These are phyloP conservation scores for Nephelium lappaceum DNA, from an alignment of 345 rosid genomes.

Conservation along the genomic window DNA sequence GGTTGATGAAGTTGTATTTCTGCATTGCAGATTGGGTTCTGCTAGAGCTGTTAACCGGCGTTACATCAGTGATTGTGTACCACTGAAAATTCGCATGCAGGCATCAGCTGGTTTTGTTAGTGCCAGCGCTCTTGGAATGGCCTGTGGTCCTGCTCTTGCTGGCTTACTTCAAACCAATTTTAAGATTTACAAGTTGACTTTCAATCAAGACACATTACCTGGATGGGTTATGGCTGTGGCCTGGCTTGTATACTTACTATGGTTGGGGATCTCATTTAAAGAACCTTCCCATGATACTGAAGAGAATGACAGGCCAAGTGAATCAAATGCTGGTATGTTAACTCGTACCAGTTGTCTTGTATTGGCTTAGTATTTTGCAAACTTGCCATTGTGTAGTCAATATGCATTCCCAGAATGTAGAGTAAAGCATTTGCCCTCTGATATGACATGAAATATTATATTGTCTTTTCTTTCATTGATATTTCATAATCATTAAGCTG, in stretches of 20 bases:
- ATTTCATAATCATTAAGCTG: not conserved
- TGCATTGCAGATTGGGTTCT: slow-evolving; percentile 80
- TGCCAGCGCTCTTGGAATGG: slow-evolving; percentile 99
- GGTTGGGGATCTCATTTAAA: slow-evolving; percentile 82
- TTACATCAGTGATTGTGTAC: slow-evolving; percentile 97
- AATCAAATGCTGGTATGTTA: slow-evolving; percentile 53
- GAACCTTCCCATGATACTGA: slow-evolving; percentile 75
- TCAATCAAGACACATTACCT: slow-evolving; percentile 83
- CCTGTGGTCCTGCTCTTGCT: slow-evolving; percentile 99
- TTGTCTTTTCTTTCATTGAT: not conserved
- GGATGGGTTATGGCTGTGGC: slow-evolving; percentile 99
- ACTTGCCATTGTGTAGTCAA: not conserved
- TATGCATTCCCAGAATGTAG: not conserved
- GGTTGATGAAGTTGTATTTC: slow-evolving; percentile 26
- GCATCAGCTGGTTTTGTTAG: slow-evolving; percentile 99
- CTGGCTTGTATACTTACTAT: slow-evolving; percentile 82
- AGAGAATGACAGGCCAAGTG: slow-evolving; percentile 39
- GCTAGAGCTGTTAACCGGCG: slow-evolving; percentile 99
- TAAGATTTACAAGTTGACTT: slow-evolving; percentile 75
- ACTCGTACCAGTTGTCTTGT: slow-evolving; percentile 6
- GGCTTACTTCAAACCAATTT: slow-evolving; percentile 89
- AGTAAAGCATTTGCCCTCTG: not conserved
- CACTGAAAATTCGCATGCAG: slow-evolving; percentile 86
- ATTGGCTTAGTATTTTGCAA: slow-evolving; percentile 13
- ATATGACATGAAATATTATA: not conserved